Conservation (phyloP, 768 basidiomycete species). For the Boletus tylopilopsis region DNA sequence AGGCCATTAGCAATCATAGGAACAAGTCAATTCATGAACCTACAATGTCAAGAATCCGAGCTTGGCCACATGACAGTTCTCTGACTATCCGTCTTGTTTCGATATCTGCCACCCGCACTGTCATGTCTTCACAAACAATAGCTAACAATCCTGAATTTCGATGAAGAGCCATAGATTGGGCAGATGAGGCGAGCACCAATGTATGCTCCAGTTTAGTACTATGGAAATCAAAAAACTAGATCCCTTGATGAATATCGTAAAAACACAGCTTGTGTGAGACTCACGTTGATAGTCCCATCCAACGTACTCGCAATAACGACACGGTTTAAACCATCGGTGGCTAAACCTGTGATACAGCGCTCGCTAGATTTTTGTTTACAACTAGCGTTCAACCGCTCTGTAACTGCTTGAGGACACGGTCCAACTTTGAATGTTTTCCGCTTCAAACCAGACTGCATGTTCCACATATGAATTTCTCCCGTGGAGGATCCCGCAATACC, state of each 20-base stretch:
- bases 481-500: constrained; percentile 81
- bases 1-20: constrained; percentile 7
- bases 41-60: constrained; percentile 87
- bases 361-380: constrained; percentile 41
- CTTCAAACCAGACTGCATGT: constrained; percentile 91
- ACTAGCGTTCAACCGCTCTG: constrained; percentile 39
- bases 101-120: constrained; percentile 83
- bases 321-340: constrained; percentile 81
- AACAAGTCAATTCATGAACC: constrained; percentile 24
- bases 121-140: constrained; percentile 79
- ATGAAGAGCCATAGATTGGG: constrained; percentile 71
- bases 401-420: constrained; percentile 52
- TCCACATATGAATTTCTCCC: constrained; percentile 86
- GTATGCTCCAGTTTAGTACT: constrained; percentile 70
- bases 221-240: constrained; percentile 96
- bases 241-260: not conserved
- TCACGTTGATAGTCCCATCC: constrained; percentile 85
- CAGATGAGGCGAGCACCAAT: constrained; percentile 61
- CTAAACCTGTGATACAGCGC: constrained; percentile 75
- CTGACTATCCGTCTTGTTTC: constrained; percentile 87
- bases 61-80: constrained; percentile 72
- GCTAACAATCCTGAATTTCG: constrained; percentile 84
- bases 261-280: constrained; percentile 26
- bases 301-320: constrained; percentile 78
- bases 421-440: constrained; percentile 76